Evolutionary conservation across 2,329 filamentous ascomycete genomes (phyloP).

Genomic region (Xylariaceae sp.): DNA sequence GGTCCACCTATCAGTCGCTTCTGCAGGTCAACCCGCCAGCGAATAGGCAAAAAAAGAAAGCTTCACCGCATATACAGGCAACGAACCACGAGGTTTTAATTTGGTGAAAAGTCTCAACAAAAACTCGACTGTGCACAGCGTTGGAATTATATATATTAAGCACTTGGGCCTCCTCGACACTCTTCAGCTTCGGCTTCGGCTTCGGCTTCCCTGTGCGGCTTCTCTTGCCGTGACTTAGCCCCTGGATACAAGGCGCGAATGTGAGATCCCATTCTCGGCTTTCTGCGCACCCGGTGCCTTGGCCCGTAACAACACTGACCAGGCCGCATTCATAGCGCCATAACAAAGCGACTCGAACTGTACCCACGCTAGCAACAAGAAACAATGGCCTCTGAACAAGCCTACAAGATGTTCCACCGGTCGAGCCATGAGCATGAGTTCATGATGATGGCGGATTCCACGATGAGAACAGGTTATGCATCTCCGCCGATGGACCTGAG

Average conservation of each 20-base stretch:
- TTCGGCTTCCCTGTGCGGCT: neutral
- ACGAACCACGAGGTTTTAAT: neutral
- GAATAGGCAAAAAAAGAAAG: neutral
- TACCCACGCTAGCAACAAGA: constrained; percentile 6
- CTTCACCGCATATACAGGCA: neutral
- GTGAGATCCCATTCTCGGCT: constrained; percentile 14
- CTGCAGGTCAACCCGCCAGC: neutral
- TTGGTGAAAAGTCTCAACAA: neutral
- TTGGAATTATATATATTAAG: neutral
- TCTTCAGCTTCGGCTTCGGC: neutral
- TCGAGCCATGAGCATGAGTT: constrained; percentile 29
- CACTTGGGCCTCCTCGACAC: neutral
- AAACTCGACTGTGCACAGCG: neutral
- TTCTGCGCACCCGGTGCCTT: constrained; percentile 3
- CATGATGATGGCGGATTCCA: constrained; percentile 30
- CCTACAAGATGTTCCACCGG: constrained; percentile 31
- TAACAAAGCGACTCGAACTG: constrained; percentile 9
- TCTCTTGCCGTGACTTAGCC: neutral
- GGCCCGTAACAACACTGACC: constrained; percentile 21
- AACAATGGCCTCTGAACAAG: constrained; percentile 29
- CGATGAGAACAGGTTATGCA: constrained; percentile 25
- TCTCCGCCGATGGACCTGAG: constrained; percentile 41
- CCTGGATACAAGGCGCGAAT: constrained; percentile 16
- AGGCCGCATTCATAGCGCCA: constrained; percentile 11
- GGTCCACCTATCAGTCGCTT: constrained; percentile 1